phyloP scores from a whole-genome alignment of 805 yeast genomes.

The Candida nitratophila region DNA sequence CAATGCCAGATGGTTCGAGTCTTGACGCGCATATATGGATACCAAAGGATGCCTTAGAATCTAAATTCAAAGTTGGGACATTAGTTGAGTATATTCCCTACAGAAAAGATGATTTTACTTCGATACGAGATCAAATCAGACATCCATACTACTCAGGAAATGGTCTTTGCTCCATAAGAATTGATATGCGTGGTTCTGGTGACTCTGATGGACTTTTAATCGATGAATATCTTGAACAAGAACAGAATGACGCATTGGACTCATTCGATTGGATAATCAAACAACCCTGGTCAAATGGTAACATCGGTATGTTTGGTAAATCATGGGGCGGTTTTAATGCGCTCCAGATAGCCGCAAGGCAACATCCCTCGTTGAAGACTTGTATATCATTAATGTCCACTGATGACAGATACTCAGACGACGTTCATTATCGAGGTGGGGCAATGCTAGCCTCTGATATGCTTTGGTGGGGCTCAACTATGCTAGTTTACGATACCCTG shows the following conservation, averaged over 20 bases:
- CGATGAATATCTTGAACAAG: constrained; percentile 36
- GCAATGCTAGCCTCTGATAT: constrained; percentile 37
- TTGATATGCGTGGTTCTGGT: constrained; percentile 40
- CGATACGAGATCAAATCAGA: constrained; percentile 36
- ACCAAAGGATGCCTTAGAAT: constrained; percentile 28
- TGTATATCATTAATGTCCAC: constrained; percentile 39
- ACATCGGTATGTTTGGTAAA: constrained; percentile 40
- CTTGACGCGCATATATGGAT: constrained; percentile 39
- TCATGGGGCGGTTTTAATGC: constrained; percentile 46
- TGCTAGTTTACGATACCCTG: constrained; percentile 36
- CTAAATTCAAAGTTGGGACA: constrained; percentile 28
- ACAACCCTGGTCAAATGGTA: constrained; percentile 39
- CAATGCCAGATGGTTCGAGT: constrained; percentile 31
- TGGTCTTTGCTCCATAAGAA: constrained; percentile 37
- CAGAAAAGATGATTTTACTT: constrained; percentile 36
- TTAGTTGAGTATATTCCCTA: constrained; percentile 39
- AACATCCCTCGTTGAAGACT: constrained; percentile 38
- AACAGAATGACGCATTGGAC: constrained; percentile 37
- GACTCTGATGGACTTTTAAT: constrained; percentile 33
- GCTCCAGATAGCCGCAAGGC: constrained; percentile 37
- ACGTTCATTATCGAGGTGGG: constrained; percentile 44
- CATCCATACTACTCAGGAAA: constrained; percentile 41
- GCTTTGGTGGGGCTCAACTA: constrained; percentile 46
- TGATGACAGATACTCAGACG: constrained; percentile 40
- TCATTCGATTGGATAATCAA: constrained; percentile 34